Base-by-base conservation (phyloP, 139 green algal species). In the Penium margaritaceum region DNA sequence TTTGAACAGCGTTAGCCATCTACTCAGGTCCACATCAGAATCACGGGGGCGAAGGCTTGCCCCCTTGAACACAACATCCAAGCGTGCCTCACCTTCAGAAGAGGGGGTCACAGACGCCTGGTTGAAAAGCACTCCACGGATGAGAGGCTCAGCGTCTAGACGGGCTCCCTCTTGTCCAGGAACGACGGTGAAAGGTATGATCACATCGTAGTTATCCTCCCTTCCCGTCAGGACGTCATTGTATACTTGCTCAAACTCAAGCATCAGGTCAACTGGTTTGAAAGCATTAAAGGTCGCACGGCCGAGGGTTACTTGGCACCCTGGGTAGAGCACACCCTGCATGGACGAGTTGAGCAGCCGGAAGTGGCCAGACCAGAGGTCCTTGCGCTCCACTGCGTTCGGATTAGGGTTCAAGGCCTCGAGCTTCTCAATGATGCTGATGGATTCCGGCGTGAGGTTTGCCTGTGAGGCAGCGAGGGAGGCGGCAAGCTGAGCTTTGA, bases 261-360 rank as follows among this genome's bases (percentile, higher is more conserved):
- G 15, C 9, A 12, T 57, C 9, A 70, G 62, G 19, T 70, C 37
- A 21, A 12, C 30, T 12, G 62, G 62, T 21, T 5, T 21, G 37
- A 70, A 70, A 12, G 62, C 21, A 21, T 70, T 70, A 29, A 70
- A 70, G 36, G 62, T 70, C 12, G 62, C 15, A 9, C 62, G 35
- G 6, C 62, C 62, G 12, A 70, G 30, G 6, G 62, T 47, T 6
- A 70, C n/a, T 9, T 55, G 19, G 6, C 14, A 14, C 6, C 62
- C 62, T 12, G 12, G 19, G 37, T 70, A 70, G 9, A 70, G 62
- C 36, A 70, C 62, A 9, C 62, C 62, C 62, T 70, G 62, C 35
- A 51, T 58, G 62, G 29, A 35, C 6, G 14, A 55, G 30, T 70
- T 70, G 19, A 70, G 62, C 62, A 70, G 9, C 37, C 24, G 35